Percentiles rank a stretch among this genome's conserved stretches.
Conservation (phyloP, 2,329 filamentous ascomycete species). For the Trichocomaceae sp. region DNA sequence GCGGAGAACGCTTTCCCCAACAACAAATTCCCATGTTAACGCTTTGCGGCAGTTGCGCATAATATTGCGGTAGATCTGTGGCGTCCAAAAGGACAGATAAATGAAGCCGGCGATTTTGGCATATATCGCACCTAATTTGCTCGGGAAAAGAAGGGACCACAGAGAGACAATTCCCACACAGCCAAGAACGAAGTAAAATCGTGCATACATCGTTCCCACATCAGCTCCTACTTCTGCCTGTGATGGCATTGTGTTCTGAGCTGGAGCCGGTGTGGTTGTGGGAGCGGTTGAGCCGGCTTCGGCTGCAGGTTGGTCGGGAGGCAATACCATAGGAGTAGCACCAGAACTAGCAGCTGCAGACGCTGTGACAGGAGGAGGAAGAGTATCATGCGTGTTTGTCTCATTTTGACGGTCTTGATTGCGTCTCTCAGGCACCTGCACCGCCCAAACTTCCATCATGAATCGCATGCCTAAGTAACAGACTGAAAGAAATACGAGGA, state of each 20-base stretch:
- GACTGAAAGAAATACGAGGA: slow-evolving; percentile 55
- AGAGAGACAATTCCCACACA: slow-evolving; percentile 53
- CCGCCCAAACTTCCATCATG: slow-evolving; percentile 60
- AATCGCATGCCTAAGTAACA: slow-evolving; percentile 60
- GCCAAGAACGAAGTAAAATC: slow-evolving; percentile 56
- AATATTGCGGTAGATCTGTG: slow-evolving; percentile 85
- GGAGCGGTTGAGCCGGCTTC: slow-evolving; percentile 30
- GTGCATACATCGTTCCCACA: slow-evolving; percentile 54
- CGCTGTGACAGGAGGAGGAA: slow-evolving; percentile 49
- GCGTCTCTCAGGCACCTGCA: slow-evolving; percentile 46
- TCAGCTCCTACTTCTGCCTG: slow-evolving; percentile 37
- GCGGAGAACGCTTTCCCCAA: slow-evolving; percentile 73
- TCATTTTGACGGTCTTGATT: slow-evolving; percentile 28
- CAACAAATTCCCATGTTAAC: slow-evolving; percentile 82
- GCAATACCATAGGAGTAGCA: slow-evolving; percentile 52
- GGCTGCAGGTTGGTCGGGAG: slow-evolving; percentile 52
- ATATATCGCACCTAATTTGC: slow-evolving; percentile 47
- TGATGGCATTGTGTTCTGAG: slow-evolving; percentile 24
- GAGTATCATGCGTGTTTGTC: slow-evolving; percentile 26
- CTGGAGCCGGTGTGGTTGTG: slow-evolving; percentile 12
- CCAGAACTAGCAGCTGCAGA: slow-evolving; percentile 38
- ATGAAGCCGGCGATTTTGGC: slow-evolving; percentile 58
- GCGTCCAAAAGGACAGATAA: slow-evolving; percentile 87
- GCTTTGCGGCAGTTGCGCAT: slow-evolving; percentile 87
- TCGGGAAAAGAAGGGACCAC: slow-evolving; percentile 53